Percentiles rank a stretch among this genome's conserved stretches.
phyloP scores from a whole-genome alignment of 129 eudicot species.

The Mikania micrantha region DNA sequence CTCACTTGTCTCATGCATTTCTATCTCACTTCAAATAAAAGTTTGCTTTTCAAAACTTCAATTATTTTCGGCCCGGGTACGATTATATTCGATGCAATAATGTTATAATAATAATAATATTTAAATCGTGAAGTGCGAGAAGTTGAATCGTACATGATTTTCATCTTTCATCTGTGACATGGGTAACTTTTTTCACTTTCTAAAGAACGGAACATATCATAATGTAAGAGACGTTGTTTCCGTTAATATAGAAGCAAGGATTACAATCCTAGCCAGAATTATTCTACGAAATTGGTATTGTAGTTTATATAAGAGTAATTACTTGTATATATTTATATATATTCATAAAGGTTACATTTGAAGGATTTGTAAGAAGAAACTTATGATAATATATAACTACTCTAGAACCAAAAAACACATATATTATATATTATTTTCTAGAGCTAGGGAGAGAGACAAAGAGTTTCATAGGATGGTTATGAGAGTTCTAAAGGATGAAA shows the following conservation, averaged over 20 bases:
- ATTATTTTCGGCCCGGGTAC: background rate
- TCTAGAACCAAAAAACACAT: too few species aligned
- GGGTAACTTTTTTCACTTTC: conserved; percentile 4
- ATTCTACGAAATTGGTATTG: too few species aligned
- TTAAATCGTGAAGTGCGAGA: background rate
- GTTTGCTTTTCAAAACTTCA: conserved; percentile 13
- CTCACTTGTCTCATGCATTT: conserved; percentile 24
- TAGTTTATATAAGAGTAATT: background rate
- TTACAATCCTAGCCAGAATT: too few species aligned
- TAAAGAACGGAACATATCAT: background rate
- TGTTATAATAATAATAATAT: background rate
- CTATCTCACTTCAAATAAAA: conserved; percentile 3
- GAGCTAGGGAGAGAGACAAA: background rate
- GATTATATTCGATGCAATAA: conserved; percentile 1
- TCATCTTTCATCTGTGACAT: background rate
- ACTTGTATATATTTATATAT: too few species aligned
- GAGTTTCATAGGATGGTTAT: conserved; percentile 11
- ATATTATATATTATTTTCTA: background rate
- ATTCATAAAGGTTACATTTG: background rate
- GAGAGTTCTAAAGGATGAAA: conserved; percentile 13
- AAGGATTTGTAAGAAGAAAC: background rate
- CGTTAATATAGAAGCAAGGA: background rate
- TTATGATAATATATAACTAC: background rate
- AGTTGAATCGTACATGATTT: conserved; percentile 5
- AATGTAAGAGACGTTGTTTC: background rate